These are phyloP conservation scores for Sporisorium sorghi DNA, from an alignment of 1,284 basidiomycete species.

Conservation along the genomic window DNA sequence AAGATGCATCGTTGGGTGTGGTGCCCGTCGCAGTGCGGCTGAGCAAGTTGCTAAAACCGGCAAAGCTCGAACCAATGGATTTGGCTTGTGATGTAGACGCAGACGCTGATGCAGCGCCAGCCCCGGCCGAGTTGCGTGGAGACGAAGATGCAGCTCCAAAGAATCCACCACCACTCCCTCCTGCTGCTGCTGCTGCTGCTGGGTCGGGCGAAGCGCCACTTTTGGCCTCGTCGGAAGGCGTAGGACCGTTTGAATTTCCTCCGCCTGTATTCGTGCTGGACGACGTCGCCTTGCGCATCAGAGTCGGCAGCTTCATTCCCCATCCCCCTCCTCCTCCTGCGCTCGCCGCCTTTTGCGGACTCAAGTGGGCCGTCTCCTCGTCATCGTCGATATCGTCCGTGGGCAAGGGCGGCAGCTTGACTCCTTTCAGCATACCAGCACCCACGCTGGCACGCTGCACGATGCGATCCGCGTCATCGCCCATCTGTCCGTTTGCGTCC, in stretches of 20 bases:
- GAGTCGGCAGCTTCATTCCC: slow-evolving; percentile 49
- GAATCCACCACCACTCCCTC: background rate
- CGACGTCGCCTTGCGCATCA: slow-evolving; percentile 50
- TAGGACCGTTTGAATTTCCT: slow-evolving; percentile 21
- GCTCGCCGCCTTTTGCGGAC: slow-evolving; percentile 15
- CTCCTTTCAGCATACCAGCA: slow-evolving; percentile 46
- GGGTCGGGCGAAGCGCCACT: background rate
- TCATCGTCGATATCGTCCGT: slow-evolving; percentile 58
- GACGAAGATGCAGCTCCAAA: slow-evolving; percentile 7
- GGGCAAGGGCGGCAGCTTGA: slow-evolving; percentile 63
- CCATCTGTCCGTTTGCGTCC: slow-evolving; percentile 37
- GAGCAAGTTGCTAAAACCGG: slow-evolving; percentile 39
- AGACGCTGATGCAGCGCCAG: background rate
- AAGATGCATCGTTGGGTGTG: slow-evolving; percentile 9
- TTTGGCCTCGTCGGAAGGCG: slow-evolving; percentile 35
- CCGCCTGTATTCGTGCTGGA: slow-evolving; percentile 17
- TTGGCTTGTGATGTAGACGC: slow-evolving; percentile 5
- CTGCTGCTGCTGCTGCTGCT: background rate
- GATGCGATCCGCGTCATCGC: slow-evolving; percentile 37
- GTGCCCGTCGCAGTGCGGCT: slow-evolving; percentile 13
- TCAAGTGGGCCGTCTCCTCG: slow-evolving; percentile 35
- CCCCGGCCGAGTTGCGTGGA: slow-evolving; percentile 1
- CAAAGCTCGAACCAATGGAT: slow-evolving; percentile 38
- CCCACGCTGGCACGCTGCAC: slow-evolving; percentile 43
- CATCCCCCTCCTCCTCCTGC: slow-evolving; percentile 25